Evolutionary conservation across 352 stramenopile genomes (phyloP).

Genomic region (Globisporangium heterothallicum): DNA sequence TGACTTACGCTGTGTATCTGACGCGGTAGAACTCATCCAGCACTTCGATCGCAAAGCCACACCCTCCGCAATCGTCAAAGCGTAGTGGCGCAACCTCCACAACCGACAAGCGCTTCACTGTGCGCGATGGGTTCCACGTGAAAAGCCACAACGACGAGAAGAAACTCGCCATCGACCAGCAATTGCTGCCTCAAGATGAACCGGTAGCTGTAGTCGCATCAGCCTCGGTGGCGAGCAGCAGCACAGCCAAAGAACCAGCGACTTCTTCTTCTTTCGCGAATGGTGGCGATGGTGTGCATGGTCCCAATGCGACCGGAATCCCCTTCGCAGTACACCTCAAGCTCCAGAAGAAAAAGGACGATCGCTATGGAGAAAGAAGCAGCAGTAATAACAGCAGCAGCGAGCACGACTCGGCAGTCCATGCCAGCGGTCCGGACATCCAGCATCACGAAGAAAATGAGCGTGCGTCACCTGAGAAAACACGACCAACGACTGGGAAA

Average conservation of each 20-base stretch:
- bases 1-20: too few relatives aligned
- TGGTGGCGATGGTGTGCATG: too few relatives aligned
- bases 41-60: neutral
- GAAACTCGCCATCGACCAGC: constrained; percentile 33
- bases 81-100: neutral
- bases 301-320: neutral
- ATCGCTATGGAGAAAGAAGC: neutral
- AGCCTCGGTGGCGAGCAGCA: too few relatives aligned
- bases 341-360: constrained; percentile 1
- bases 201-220: too few relatives aligned
- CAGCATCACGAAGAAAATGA: too few relatives aligned
- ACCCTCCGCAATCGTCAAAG: constrained; percentile 1
- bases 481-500: too few relatives aligned
- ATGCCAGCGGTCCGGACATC: too few relatives aligned
- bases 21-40: too few relatives aligned
- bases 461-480: too few relatives aligned
- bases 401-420: too few relatives aligned
- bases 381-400: neutral
- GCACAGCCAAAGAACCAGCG: too few relatives aligned
- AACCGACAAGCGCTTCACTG: constrained; percentile 42
- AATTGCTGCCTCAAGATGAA: constrained; percentile 12
- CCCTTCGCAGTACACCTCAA: neutral
- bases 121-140: constrained; percentile 71
- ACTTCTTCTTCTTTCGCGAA: too few relatives aligned
- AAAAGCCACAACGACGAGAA: constrained; percentile 50